A percentile compares a stretch with the other conserved stretches of the same genome.
Conservation (phyloP, 148 eudicot genomes). For the Heliosperma pusillum region DNA sequence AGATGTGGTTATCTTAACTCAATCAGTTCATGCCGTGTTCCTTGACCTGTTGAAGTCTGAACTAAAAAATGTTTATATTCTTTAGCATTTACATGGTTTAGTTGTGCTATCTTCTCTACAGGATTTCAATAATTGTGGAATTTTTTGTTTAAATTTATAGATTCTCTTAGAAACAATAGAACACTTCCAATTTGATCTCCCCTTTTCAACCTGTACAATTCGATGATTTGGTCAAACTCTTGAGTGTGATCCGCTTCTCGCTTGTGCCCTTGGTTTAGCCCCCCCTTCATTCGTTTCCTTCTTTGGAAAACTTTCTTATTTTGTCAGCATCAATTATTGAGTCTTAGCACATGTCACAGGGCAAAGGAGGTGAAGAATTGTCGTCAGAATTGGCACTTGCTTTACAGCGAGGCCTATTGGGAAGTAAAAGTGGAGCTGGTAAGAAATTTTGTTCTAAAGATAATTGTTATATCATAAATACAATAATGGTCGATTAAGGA, state of each 20-base stretch:
- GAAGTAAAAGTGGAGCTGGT: constrained; percentile 40
- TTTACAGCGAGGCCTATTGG: constrained; percentile 75
- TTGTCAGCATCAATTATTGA: background rate
- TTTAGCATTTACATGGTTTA: background rate
- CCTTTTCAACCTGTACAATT: background rate
- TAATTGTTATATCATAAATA: no score
- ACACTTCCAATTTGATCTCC: background rate
- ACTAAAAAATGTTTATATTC: background rate
- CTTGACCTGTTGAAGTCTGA: background rate
- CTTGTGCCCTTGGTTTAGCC: background rate
- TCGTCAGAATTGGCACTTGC: constrained; percentile 70
- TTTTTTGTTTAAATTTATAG: background rate
- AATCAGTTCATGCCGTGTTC: background rate
- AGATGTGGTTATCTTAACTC: background rate
- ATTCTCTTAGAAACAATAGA: background rate
- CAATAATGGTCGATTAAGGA: background rate
- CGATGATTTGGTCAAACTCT: background rate
- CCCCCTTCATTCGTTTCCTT: background rate
- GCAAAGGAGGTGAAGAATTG: constrained; percentile 94
- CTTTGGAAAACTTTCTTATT: background rate
- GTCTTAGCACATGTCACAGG: constrained; percentile 37
- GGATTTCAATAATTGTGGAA: background rate
- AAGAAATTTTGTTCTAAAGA: background rate
- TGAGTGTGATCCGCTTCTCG: background rate
- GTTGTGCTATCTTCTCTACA: background rate